Base-by-base conservation (phyloP, 1,284 basidiomycete genomes). In the Trichosporon sp. region DNA sequence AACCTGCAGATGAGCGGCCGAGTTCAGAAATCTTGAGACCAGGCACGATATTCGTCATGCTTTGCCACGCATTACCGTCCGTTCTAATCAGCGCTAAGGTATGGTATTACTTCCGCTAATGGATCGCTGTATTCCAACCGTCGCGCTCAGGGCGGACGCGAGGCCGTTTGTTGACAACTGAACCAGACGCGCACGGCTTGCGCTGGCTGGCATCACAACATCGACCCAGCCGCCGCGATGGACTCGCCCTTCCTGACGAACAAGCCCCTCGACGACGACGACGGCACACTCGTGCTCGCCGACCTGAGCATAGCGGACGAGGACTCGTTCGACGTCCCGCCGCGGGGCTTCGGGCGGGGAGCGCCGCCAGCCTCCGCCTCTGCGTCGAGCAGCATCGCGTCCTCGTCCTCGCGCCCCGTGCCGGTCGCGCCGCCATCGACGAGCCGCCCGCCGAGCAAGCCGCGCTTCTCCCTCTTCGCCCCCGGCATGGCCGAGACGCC, bases 231-330 rank as follows among this genome's bases (percentile, higher is more conserved):
- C 29, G 11, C 31, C 25, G 31, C 65, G 15, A 66, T 66, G 65
- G 65, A 68, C 51, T 68, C 66, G 51, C 66, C 66, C 44, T 68
- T 68, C 62, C 42, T 42, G 12, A 60, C 27, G 9, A 31, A 60
- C 56, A 60, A 60, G 31, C 56, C 56, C 8, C 23, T 67, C 42
- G 58, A 60, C 65, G 60, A 67, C 9, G 47, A 56, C 18, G 66
- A 68, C 51, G 66, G 47, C n/a, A 64, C 32, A 5, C 62, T 68
- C 21, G 38, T 56, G 8, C 66, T 68, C 18, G 66, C 66, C 1
- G 66, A 68, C 62, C 62, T 68, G 44, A 51, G 42, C 18, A 32
- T 65, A 32, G n/a, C 23, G 29, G 44, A 34, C 29, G 64, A 53
- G 29, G 56, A 60, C 13, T 60, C 56, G 15, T 60, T 60, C 29